Evolutionary conservation across 306 rosid genomes (phyloP), one percentile per base, ranked within the genome.

Genomic region (Chamaecrista fasciculata): DNA sequence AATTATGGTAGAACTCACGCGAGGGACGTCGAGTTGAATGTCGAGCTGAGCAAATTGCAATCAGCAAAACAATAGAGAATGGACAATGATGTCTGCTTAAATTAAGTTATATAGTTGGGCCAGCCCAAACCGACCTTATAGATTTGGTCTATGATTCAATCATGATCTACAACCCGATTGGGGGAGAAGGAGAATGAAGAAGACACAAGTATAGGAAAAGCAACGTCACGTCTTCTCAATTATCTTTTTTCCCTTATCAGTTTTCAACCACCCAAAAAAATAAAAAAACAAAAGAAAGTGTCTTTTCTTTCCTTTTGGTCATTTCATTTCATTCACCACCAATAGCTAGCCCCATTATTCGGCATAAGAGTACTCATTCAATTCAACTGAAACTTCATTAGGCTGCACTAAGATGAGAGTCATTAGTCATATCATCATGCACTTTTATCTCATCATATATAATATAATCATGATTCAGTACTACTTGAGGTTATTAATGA

Each of bases 191-290:
- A n/a, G n/a, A n/a, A n/a, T n/a, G n/a, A n/a, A n/a, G 0, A 52
- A 42, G 52, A 23, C 25, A 14, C 62, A 11, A 40, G 11, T n/a
- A n/a, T 2, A 7, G 14, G 16, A 62, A 53, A 14, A 4, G 34
- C 28, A 63, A 43, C 2, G 71, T 24, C 36, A 19, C 48, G 69
- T 64, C 81, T 66, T 65, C 69, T 77, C 69, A 71, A n/a, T n/a
- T n/a, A n/a, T n/a, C n/a, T n/a, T n/a, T n/a, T n/a, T n/a, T n/a
- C n/a, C n/a, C n/a, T n/a, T n/a, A n/a, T n/a, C n/a, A n/a, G n/a
- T n/a, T n/a, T n/a, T n/a, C n/a, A n/a, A n/a, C n/a, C n/a, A n/a
- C n/a, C n/a, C n/a, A n/a, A n/a, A n/a, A n/a, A n/a, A n/a, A n/a
- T n/a, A n/a, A n/a, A n/a, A n/a, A n/a, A n/a, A n/a, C n/a, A n/a